phyloP scores from a whole-genome alignment of 192 early-diverging fungal species.

The Coemansia sp. region DNA sequence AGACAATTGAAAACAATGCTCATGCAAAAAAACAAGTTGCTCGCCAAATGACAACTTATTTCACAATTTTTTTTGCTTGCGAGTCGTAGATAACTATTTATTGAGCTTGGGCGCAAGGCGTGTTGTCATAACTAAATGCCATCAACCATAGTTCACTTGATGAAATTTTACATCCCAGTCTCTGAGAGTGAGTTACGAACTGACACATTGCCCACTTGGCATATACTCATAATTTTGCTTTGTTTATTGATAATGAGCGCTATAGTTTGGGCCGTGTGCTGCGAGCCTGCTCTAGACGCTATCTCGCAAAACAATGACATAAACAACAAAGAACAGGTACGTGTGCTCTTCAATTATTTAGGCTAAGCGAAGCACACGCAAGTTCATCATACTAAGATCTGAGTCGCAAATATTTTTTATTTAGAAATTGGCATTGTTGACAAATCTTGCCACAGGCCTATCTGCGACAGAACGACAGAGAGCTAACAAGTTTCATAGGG shows the following conservation, averaged over 20 bases:
- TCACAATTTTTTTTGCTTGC: too few relatives aligned
- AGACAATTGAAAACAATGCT: background rate
- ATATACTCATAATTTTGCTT: background rate
- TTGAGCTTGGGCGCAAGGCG: too few relatives aligned
- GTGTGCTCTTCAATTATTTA: background rate
- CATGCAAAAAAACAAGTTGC: too few relatives aligned
- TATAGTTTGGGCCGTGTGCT: background rate
- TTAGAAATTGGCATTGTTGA: background rate
- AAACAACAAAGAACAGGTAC: background rate
- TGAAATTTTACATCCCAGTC: too few relatives aligned
- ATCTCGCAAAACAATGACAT: background rate
- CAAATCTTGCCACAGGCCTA: background rate
- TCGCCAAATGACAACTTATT: too few relatives aligned
- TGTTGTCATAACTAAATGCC: too few relatives aligned
- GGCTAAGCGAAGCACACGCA: background rate
- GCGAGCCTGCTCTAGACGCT: background rate
- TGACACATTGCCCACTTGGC: background rate
- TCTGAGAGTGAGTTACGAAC: too few relatives aligned
- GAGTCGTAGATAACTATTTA: too few relatives aligned
- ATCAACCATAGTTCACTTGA: too few relatives aligned
- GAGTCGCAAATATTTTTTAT: background rate
- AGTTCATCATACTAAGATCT: background rate
- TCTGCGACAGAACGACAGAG: constrained; percentile 4
- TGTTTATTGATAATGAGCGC: background rate
- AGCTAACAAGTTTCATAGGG: constrained; percentile 1